phyloP scores from a whole-genome alignment of 495 filamentous ascomycete species.

The Neurospora sp. region DNA sequence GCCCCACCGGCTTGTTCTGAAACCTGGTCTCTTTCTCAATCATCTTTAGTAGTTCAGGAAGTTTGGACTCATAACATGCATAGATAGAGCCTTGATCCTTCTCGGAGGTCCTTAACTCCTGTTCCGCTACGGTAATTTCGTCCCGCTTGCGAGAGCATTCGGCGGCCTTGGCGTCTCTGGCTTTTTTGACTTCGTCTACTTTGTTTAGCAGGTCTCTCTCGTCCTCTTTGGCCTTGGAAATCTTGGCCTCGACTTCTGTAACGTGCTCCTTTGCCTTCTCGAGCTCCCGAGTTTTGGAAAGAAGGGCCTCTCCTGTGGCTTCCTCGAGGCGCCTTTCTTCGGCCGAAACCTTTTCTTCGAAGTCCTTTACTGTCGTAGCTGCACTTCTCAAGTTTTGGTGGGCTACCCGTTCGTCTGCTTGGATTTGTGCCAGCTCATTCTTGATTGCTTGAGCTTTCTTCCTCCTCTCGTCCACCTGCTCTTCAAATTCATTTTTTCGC shows the following conservation, averaged over 20 bases:
- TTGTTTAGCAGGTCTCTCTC: slow-evolving; percentile 22
- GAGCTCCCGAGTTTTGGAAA: slow-evolving; percentile 29
- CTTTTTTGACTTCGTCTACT: slow-evolving; percentile 27
- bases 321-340: slow-evolving; percentile 42
- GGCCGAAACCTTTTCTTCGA: slow-evolving; percentile 28
- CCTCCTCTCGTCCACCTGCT: slow-evolving; percentile 27
- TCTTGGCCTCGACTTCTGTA: slow-evolving; percentile 29
- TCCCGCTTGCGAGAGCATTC: slow-evolving; percentile 29
- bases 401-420: slow-evolving; percentile 40
- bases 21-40: slow-evolving; percentile 63
- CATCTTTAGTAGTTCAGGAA: slow-evolving; percentile 52
- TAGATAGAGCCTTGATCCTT: slow-evolving; percentile 20
- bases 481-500: slow-evolving; percentile 21
- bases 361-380: slow-evolving; percentile 24
- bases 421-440: slow-evolving; percentile 20
- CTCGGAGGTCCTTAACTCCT: slow-evolving; percentile 22
- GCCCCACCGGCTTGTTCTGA: slow-evolving; percentile 64
- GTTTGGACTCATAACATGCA: slow-evolving; percentile 47
- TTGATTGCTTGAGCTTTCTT: slow-evolving; percentile 25
- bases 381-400: slow-evolving; percentile 24
- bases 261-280: slow-evolving; percentile 41
- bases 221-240: slow-evolving; percentile 25
- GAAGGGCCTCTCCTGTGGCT: slow-evolving; percentile 40
- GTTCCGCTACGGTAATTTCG: slow-evolving; percentile 42
- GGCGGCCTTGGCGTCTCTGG: slow-evolving; percentile 28